These are phyloP conservation scores for Fusarium austroafricanum DNA, from an alignment of 2,329 filamentous ascomycete species.

Conservation along the genomic window DNA sequence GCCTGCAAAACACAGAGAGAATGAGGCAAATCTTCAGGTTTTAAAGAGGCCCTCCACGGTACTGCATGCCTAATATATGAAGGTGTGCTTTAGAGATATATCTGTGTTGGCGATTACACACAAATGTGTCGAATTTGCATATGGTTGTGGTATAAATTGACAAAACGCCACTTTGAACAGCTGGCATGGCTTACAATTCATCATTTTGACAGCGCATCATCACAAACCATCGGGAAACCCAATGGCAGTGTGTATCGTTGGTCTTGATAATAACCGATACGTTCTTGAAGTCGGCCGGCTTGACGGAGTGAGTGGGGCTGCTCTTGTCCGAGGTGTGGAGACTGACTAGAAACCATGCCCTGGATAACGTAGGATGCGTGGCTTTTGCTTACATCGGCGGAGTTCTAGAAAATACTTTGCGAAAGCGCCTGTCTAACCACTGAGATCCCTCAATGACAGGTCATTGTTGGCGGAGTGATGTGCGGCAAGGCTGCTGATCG, in stretches of 20 bases:
- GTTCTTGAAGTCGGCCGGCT: background rate
- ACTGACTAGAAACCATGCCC: background rate
- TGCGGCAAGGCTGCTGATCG: background rate
- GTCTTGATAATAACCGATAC: background rate
- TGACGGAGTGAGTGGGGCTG: background rate
- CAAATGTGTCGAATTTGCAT: background rate
- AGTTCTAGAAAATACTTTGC: background rate
- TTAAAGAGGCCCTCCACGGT: background rate
- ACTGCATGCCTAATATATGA: background rate
- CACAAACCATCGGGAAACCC: background rate
- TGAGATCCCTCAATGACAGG: background rate
- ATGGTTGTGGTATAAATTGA: background rate
- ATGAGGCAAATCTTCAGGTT: background rate
- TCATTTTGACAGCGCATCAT: background rate
- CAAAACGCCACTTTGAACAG: background rate
- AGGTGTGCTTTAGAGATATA: background rate
- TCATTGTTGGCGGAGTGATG: background rate
- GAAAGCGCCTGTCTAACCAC: background rate
- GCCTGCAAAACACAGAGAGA: background rate
- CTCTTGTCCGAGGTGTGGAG: background rate
- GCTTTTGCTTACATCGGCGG: background rate
- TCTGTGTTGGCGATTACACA: background rate
- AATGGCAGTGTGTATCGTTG: background rate
- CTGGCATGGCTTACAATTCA: background rate
- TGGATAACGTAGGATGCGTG: background rate